phyloP scores from a whole-genome alignment of 371 early-diverging fungal species.

The Mucor irregularis region DNA sequence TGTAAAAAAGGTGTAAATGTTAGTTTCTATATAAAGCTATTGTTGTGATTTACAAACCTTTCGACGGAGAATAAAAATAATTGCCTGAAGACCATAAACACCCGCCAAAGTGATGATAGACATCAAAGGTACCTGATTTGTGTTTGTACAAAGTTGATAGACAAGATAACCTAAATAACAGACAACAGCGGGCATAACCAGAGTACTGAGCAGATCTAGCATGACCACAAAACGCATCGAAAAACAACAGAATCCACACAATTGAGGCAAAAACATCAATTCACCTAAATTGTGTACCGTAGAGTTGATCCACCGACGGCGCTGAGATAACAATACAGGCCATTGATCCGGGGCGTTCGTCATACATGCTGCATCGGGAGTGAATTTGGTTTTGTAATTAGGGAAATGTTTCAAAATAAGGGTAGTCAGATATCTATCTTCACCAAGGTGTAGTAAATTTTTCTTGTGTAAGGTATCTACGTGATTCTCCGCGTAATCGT shows the following conservation, averaged over 20 bases:
- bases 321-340: constrained; percentile 90
- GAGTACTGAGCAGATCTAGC: constrained; percentile 86
- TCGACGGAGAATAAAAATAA: constrained; percentile 85
- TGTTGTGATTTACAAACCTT: constrained; percentile 83
- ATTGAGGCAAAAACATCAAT: constrained; percentile 77
- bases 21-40: background rate
- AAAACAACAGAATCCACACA: constrained; percentile 96
- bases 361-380: constrained; percentile 91
- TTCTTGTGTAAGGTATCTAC: constrained; percentile 99
- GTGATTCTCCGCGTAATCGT: constrained; percentile 92
- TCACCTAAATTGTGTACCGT: constrained; percentile 96
- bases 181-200: constrained; percentile 90
- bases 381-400: constrained; percentile 92
- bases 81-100: constrained; percentile 84
- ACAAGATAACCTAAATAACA: constrained; percentile 82
- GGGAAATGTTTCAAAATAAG: constrained; percentile 97
- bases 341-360: constrained; percentile 96
- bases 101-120: constrained; percentile 75
- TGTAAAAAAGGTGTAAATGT: constrained; percentile 23
- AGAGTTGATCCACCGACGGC: constrained; percentile 97
- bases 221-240: constrained; percentile 96
- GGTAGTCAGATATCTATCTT: constrained; percentile 98
- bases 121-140: constrained; percentile 60
- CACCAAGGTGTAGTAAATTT: constrained; percentile 97
- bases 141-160: constrained; percentile 54